Base-by-base conservation (phyloP, 1,284 basidiomycete genomes). In the Malassezia brasiliensis region DNA sequence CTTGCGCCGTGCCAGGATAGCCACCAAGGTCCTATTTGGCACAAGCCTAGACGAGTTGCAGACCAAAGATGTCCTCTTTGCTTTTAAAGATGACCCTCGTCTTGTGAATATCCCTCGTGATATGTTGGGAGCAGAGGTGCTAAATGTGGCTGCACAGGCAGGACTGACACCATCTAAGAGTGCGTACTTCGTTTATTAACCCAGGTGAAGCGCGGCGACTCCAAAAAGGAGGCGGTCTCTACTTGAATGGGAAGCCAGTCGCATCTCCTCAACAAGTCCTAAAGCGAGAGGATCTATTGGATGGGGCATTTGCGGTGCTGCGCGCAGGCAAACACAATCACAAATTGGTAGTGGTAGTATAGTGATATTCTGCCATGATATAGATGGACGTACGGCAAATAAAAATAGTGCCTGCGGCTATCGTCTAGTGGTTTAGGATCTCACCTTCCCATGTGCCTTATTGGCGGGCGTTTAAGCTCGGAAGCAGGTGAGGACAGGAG, bases 21-120 rank as follows among this genome's bases (percentile, higher is more conserved):
- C 82, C 6, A 84, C 85, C 0, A 74, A 76, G 50, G 76, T 86
- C 20, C 77, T 88, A 14, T 89, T 83, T 70, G 79, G 76, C 31
- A 76, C 79, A 14, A 77, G 82, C 55, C 76, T 81, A 52, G 42
- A 73, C 8, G 72, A 75, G 2, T 72, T 84, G 20, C 77, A 75
- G 41, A 75, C 81, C 8, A 66, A 77, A 1, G 78, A 83, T 30
- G 76, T 83, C 20, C 53, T 83, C 5, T 65, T 68, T 10, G 83
- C 85, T 3, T 80, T 90, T 51, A 68, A 78, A 19, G 78, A 77
- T 32, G 84, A 87, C 65, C 79, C 81, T 2, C 79, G 49, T 36
- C 32, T 56, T 8, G 49, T 53, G 14, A 19, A n/a, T 41, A n/a
- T 53, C 17, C 38, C 55, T 15, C 53, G 45, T 2, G 28, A 48